Evolutionary conservation across 2,329 filamentous ascomycete species (phyloP), one percentile per base, ranked within the genome.

Genomic region (Epichloe amarillans): DNA sequence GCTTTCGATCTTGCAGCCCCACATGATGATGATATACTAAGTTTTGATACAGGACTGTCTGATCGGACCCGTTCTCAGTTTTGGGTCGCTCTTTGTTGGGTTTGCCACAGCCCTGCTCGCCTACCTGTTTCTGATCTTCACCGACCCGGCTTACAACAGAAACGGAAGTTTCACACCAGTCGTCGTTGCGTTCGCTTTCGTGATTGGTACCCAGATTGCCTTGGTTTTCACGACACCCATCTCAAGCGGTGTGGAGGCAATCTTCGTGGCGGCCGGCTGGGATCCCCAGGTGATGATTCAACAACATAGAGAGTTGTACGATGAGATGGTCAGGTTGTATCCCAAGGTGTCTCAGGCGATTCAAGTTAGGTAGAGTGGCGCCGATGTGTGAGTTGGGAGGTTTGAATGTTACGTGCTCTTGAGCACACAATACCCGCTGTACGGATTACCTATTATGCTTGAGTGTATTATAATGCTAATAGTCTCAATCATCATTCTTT

Each of bases 211-310:
- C 56, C 91, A 96, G 66, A 85, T 96, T 53, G 86, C 84, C 64
- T 86, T 94, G 65, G 80, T 95, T 56, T 94, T 96, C 69, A 86
- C 91, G 36, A 91, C 87, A 0, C 91, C 91, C 1, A 73, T 97
- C 51, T 83, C 83, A 55, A 90, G 84, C 60, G 91, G 91, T n/a
- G 80, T 95, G 55, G 86, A 95, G 58, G 94, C 90, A 0, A 86
- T 95, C 54, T 96, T 96, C 59, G 88, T 95, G 0, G 89, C 88
- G 0, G 71, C 76, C 44, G 80, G 79, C 0, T 84, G 80, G 75
- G 79, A 83, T 46, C 80, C 81, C 0, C 76, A 85, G 61, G 85
- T 91, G 8, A 71, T 95, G 71, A 84, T 88, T 88, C 63, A 73
- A 79, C 41, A 83, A 93, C 90, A 95, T 65, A 81, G 83, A 0